Percentiles rank a stretch among this genome's conserved stretches.
These are phyloP conservation scores for Mycogone perniciosa DNA, from an alignment of 2,329 filamentous ascomycete species.

Conservation along the genomic window DNA sequence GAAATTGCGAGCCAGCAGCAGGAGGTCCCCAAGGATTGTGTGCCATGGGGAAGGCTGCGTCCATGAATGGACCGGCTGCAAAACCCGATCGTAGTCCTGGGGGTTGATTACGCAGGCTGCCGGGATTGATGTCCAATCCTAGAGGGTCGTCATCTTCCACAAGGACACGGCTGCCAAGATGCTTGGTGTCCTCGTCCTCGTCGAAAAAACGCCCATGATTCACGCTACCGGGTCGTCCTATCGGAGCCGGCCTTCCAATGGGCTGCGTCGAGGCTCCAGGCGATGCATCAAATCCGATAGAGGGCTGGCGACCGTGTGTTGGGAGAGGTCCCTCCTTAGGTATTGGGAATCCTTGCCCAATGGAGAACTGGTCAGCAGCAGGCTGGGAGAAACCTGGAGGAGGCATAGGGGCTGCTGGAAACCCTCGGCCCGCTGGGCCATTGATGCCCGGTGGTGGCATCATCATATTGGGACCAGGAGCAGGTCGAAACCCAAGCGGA, in stretches of 20 bases:
- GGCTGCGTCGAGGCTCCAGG: conserved; percentile 55
- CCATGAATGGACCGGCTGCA: conserved; percentile 35
- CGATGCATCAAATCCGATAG: conserved; percentile 58
- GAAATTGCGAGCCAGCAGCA: conserved; percentile 27
- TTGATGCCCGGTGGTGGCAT: conserved; percentile 47
- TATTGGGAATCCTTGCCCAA: conserved; percentile 26
- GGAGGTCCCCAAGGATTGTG: conserved; percentile 39
- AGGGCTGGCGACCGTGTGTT: conserved; percentile 70
- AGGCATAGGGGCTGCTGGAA: conserved; percentile 32
- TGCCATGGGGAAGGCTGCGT: conserved; percentile 32
- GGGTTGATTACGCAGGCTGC: conserved; percentile 41
- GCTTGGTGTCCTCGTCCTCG: conserved; percentile 64
- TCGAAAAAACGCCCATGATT: conserved; percentile 46
- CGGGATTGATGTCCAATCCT: conserved; percentile 24
- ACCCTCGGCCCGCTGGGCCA: conserved; percentile 37
- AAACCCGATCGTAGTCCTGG: conserved; percentile 44
- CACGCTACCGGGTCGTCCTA: conserved; percentile 76
- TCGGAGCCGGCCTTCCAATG: conserved; percentile 77
- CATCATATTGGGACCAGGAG: conserved; percentile 39
- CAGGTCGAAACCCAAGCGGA: conserved; percentile 40
- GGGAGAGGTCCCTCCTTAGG: conserved; percentile 25
- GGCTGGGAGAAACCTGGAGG: conserved; percentile 33
- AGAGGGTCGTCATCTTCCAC: conserved; percentile 65
- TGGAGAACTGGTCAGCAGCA: conserved; percentile 25
- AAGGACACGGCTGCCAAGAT: conserved; percentile 85